Percentiles rank a stretch among this genome's conserved stretches.
These are phyloP conservation scores for Microascus cirrosus DNA, from an alignment of 2,329 filamentous ascomycete genomes.

Conservation along the genomic window DNA sequence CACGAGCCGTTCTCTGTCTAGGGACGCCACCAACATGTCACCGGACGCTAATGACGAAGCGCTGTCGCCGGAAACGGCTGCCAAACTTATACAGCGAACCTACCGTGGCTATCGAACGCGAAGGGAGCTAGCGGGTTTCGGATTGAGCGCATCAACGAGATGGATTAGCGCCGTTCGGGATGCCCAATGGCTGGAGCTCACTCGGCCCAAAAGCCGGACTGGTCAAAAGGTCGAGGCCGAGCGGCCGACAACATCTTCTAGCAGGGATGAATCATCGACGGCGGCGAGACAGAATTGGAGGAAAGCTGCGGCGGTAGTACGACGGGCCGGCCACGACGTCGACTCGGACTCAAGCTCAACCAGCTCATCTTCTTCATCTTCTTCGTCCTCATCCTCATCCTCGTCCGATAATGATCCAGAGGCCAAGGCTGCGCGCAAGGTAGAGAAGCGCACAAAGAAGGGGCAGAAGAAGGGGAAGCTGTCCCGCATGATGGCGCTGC, in stretches of 20 bases:
- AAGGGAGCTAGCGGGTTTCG: constrained; percentile 57
- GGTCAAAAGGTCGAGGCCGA: constrained; percentile 5
- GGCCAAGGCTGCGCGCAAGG: constrained; percentile 5
- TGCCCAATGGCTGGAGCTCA: constrained; percentile 40
- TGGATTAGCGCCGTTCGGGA: constrained; percentile 59
- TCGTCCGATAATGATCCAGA: constrained; percentile 15
- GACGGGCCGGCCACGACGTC: constrained; percentile 56
- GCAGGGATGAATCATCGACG: constrained; percentile 10
- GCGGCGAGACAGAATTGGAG: constrained; percentile 62
- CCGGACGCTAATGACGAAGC: neutral
- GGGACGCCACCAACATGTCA: neutral
- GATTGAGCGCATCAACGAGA: constrained; percentile 56
- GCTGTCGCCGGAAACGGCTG: constrained; percentile 26
- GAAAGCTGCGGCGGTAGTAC: constrained; percentile 58
- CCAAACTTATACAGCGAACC: constrained; percentile 53
- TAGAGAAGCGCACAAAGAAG: constrained; percentile 29
- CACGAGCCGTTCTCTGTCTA: neutral
- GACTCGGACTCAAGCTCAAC: constrained; percentile 35
- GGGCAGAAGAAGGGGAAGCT: constrained; percentile 37
- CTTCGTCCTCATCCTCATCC: constrained; percentile 8
- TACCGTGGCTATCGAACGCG: constrained; percentile 69
- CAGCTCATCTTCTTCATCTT: constrained; percentile 15
- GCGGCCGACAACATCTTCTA: constrained; percentile 6
- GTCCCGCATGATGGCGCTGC: constrained; percentile 71
- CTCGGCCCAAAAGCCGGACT: constrained; percentile 26